A percentile compares a stretch with the other conserved stretches of the same genome.
These are phyloP conservation scores for Fomitopsis betulina DNA, from an alignment of 1,284 basidiomycete genomes.

Conservation along the genomic window DNA sequence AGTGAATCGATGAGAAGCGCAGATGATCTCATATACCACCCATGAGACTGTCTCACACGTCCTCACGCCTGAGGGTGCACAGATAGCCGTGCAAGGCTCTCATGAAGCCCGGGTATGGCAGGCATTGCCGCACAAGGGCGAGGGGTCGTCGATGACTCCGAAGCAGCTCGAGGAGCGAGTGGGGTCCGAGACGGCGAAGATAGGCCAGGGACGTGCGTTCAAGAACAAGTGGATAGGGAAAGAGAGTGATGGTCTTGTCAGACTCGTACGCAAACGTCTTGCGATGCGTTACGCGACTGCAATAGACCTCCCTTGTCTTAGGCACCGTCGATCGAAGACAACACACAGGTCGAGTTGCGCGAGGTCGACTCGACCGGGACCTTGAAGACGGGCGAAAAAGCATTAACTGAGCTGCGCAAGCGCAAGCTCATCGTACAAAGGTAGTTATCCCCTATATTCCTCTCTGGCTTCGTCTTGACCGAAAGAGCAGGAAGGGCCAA, in stretches of 20 bases:
- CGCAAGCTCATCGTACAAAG: slow-evolving; percentile 81
- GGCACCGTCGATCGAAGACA: slow-evolving; percentile 66
- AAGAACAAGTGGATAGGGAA: slow-evolving; percentile 97
- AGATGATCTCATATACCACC: slow-evolving; percentile 87
- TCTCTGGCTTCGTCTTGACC: slow-evolving; percentile 7
- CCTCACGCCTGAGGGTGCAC: slow-evolving; percentile 78
- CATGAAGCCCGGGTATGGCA: slow-evolving; percentile 92
- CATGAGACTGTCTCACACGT: slow-evolving; percentile 73
- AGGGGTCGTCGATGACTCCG: slow-evolving; percentile 60
- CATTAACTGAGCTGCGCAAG: slow-evolving; percentile 84
- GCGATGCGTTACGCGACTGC: not conserved
- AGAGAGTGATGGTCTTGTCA: slow-evolving; percentile 85
- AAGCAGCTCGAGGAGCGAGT: slow-evolving; percentile 70
- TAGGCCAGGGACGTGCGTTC: slow-evolving; percentile 94
- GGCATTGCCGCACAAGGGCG: slow-evolving; percentile 70
- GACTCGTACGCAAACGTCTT: slow-evolving; percentile 56
- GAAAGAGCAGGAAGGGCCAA: slow-evolving; percentile 74
- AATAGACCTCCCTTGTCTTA: slow-evolving; percentile 21
- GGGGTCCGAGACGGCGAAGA: slow-evolving; percentile 82
- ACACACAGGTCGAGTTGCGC: slow-evolving; percentile 71
- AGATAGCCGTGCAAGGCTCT: slow-evolving; percentile 80
- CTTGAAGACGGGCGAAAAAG: slow-evolving; percentile 70
- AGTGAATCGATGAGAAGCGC: slow-evolving; percentile 16
- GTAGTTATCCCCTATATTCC: slow-evolving; percentile 31
- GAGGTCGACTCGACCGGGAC: slow-evolving; percentile 75